Percentiles rank a stretch among this genome's conserved stretches.
phyloP scores from a whole-genome alignment of 805 yeast species.

The Pichia kluyveri region DNA sequence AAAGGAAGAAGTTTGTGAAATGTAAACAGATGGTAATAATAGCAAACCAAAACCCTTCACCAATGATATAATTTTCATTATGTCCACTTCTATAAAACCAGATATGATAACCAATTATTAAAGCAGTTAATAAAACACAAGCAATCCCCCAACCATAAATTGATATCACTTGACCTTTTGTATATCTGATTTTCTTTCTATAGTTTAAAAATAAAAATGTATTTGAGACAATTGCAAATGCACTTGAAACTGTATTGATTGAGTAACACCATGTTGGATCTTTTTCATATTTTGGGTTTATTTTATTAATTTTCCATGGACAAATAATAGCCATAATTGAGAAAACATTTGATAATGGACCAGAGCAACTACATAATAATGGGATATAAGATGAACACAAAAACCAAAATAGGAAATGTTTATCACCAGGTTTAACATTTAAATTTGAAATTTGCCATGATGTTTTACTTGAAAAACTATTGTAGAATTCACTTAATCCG shows the following conservation, averaged over 20 bases:
- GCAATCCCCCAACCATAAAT: constrained; percentile 61
- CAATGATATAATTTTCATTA: constrained; percentile 18
- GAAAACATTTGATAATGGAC: constrained; percentile 69
- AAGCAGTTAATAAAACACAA: constrained; percentile 40
- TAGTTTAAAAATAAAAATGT: constrained; percentile 63
- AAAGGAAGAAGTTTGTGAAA: constrained; percentile 42
- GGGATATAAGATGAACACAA: constrained; percentile 63
- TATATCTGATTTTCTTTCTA: constrained; percentile 46
- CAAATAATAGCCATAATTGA: constrained; percentile 65
- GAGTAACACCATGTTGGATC: constrained; percentile 33
- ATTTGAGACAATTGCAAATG: constrained; percentile 61
- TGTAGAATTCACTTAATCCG: constrained; percentile 17
- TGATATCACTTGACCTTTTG: constrained; percentile 52
- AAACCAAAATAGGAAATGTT: constrained; percentile 43
- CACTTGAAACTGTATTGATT: constrained; percentile 55
- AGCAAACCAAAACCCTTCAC: constrained; percentile 78
- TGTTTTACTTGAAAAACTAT: constrained; percentile 19
- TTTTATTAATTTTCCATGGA: constrained; percentile 42
- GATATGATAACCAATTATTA: constrained; percentile 29
- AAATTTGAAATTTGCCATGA: constrained; percentile 24
- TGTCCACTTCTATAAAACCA: constrained; percentile 14
- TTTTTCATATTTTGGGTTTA: not conserved
- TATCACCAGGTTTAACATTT: constrained; percentile 26
- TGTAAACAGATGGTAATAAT: constrained; percentile 57
- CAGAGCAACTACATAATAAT: constrained; percentile 64